A percentile compares a stretch with the other conserved stretches of the same genome.
These are phyloP conservation scores for Pichia norvegensis DNA, from an alignment of 1,139 yeast species.

Conservation along the genomic window DNA sequence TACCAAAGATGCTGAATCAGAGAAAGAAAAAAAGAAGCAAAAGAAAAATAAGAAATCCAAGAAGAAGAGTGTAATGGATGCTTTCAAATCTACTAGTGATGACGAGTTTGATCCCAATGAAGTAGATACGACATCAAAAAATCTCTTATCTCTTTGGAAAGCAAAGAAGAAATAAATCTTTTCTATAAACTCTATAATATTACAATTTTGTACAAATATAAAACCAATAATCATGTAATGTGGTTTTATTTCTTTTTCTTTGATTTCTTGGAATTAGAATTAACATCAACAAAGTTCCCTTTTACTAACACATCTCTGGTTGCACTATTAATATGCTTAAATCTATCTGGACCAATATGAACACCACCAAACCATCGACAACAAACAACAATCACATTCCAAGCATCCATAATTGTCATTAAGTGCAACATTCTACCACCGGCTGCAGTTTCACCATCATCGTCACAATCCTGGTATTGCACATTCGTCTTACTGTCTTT, in stretches of 20 bases:
- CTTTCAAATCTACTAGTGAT: slow-evolving; percentile 3
- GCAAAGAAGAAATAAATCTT: slow-evolving; percentile 8
- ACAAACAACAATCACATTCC: slow-evolving; percentile 83
- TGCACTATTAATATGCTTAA: slow-evolving; percentile 84
- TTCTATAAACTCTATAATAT: not conserved
- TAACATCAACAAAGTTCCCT: slow-evolving; percentile 43
- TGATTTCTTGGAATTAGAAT: not conserved
- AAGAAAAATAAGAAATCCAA: slow-evolving; percentile 14
- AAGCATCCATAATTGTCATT: slow-evolving; percentile 69
- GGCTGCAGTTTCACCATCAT: slow-evolving; percentile 97
- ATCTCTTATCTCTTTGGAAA: slow-evolving; percentile 15
- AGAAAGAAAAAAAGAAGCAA: slow-evolving; percentile 9
- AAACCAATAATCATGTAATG: not conserved
- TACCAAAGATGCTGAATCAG: not conserved
- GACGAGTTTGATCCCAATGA: slow-evolving; percentile 7
- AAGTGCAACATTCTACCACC: slow-evolving; percentile 83
- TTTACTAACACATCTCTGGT: slow-evolving; percentile 76
- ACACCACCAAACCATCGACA: slow-evolving; percentile 93
- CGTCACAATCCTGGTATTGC: slow-evolving; percentile 78
- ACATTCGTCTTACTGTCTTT: slow-evolving; percentile 41
- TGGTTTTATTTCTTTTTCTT: slow-evolving; percentile 15
- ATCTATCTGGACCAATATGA: slow-evolving; percentile 87
- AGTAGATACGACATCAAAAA: slow-evolving; percentile 11
- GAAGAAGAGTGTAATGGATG: slow-evolving; percentile 14
- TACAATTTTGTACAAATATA: not conserved